phyloP scores from a whole-genome alignment of 768 basidiomycete species.

The Dentipellis sp. region DNA sequence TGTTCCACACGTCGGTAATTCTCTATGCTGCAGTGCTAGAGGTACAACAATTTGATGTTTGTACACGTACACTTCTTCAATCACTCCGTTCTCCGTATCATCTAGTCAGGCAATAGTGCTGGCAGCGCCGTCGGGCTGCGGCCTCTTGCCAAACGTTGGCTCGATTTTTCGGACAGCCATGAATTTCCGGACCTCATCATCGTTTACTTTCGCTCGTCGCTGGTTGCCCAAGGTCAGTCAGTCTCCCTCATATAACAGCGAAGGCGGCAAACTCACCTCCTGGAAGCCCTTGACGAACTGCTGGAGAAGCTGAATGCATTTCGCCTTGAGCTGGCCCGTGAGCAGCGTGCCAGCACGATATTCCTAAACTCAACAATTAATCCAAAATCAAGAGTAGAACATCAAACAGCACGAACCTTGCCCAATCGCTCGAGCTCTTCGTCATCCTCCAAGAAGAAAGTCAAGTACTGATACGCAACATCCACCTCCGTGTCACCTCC shows the following conservation, averaged over 20 bases:
- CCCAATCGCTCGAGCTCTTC: constrained; percentile 73
- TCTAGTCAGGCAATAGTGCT: background rate
- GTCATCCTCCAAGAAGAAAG: constrained; percentile 94
- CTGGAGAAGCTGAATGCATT: constrained; percentile 78
- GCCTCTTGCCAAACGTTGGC: constrained; percentile 35
- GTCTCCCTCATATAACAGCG: constrained; percentile 2
- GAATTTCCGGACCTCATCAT: constrained; percentile 62
- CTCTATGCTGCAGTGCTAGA: background rate
- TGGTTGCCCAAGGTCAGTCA: constrained; percentile 22
- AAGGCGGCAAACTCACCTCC: constrained; percentile 34
- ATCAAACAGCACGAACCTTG: constrained; percentile 39
- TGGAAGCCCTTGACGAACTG: constrained; percentile 83
- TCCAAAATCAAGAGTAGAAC: background rate
- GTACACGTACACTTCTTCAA: background rate
- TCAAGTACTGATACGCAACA: constrained; percentile 89
- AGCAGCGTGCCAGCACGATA: constrained; percentile 84
- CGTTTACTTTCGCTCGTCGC: constrained; percentile 75
- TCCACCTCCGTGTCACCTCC: constrained; percentile 95
- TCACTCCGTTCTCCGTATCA: background rate
- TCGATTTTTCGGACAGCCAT: constrained; percentile 77
- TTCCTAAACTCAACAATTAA: constrained; percentile 42
- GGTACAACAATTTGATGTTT: background rate
- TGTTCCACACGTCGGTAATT: background rate
- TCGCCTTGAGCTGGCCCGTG: constrained; percentile 86
- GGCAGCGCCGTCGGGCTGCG: background rate